phyloP scores from a whole-genome alignment of 2,329 filamentous ascomycete species.

The Diaporthe sp. region DNA sequence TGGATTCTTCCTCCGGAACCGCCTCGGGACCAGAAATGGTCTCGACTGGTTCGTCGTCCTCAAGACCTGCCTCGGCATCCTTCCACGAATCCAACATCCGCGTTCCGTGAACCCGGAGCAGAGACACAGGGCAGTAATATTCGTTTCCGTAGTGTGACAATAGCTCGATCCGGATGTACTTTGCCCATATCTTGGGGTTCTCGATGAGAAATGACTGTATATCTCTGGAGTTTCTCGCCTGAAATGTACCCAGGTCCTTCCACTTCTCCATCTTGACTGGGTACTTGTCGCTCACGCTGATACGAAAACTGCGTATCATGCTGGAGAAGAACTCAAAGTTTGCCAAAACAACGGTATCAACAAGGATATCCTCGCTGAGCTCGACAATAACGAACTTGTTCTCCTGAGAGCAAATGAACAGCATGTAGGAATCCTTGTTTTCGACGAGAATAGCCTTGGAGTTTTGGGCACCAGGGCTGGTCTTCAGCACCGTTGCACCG shows the following conservation, averaged over 20 bases:
- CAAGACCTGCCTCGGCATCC: constrained; percentile 78
- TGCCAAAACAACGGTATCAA: constrained; percentile 96
- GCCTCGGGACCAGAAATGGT: constrained; percentile 48
- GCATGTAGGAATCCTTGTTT: constrained; percentile 99
- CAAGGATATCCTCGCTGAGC: constrained; percentile 85
- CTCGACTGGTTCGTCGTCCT: constrained; percentile 70
- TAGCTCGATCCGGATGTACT: constrained; percentile 93
- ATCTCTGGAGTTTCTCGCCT: constrained; percentile 91
- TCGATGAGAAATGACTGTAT: constrained; percentile 96
- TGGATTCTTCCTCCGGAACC: constrained; percentile 47
- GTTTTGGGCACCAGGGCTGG: constrained; percentile 87
- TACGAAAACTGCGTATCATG: constrained; percentile 90
- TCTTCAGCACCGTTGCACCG: constrained; percentile 92
- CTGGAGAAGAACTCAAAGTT: constrained; percentile 99
- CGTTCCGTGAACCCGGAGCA: constrained; percentile 93
- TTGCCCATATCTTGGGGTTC: constrained; percentile 94
- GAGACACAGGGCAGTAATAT: constrained; percentile 93
- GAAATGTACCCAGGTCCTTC: constrained; percentile 89
- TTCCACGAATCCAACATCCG: constrained; percentile 96
- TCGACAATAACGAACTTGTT: constrained; percentile 97
- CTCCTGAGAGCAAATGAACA: constrained; percentile 86
- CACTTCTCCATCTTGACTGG: constrained; percentile 93
- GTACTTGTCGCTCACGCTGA: constrained; percentile 95
- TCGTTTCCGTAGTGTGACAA: constrained; percentile 95
- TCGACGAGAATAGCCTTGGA: constrained; percentile 91